Evolutionary conservation across 331 rosid species (phyloP).

Genomic region (Stylosanthes scabra): DNA sequence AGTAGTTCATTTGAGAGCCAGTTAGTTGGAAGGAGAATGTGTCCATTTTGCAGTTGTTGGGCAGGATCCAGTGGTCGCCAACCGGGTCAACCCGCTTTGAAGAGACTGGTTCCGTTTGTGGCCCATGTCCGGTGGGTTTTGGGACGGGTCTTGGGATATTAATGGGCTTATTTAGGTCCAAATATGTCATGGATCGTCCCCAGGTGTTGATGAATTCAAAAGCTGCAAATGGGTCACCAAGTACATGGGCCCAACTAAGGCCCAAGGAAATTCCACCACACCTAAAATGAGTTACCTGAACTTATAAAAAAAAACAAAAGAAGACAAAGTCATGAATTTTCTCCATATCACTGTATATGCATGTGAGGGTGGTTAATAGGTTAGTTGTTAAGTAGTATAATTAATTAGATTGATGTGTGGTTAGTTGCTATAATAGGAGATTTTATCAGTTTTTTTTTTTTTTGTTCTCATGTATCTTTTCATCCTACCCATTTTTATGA

Average conservation of each 20-base stretch:
- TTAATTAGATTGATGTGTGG: too few relatives aligned
- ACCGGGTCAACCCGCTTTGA: constrained; percentile 62
- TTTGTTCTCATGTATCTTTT: too few relatives aligned
- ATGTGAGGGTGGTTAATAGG: too few relatives aligned
- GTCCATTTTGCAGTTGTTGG: constrained; percentile 69
- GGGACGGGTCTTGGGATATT: constrained; percentile 39
- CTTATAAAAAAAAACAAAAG: too few relatives aligned
- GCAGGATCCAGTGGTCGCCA: constrained; percentile 81
- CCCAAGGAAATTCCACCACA: constrained; percentile 85
- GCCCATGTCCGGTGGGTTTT: constrained; percentile 13
- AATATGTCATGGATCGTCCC: constrained; percentile 33
- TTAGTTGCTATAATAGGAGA: too few relatives aligned
- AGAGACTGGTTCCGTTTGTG: constrained; percentile 45
- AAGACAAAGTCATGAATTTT: too few relatives aligned
- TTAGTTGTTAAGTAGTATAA: too few relatives aligned
- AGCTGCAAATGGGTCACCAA: constrained; percentile 68
- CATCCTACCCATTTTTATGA: too few relatives aligned
- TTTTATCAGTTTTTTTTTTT: too few relatives aligned
- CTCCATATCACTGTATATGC: too few relatives aligned
- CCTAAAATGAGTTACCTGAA: constrained; percentile 54
- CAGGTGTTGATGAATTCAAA: constrained; percentile 49
- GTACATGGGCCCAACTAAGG: constrained; percentile 81
- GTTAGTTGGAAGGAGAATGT: constrained; percentile 64
- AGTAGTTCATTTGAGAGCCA: constrained; percentile 46
- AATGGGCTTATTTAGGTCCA: constrained; percentile 3